Base-by-base conservation (phyloP, 176 grass and related monocot genomes). In the Cenchrus purpureus region DNA sequence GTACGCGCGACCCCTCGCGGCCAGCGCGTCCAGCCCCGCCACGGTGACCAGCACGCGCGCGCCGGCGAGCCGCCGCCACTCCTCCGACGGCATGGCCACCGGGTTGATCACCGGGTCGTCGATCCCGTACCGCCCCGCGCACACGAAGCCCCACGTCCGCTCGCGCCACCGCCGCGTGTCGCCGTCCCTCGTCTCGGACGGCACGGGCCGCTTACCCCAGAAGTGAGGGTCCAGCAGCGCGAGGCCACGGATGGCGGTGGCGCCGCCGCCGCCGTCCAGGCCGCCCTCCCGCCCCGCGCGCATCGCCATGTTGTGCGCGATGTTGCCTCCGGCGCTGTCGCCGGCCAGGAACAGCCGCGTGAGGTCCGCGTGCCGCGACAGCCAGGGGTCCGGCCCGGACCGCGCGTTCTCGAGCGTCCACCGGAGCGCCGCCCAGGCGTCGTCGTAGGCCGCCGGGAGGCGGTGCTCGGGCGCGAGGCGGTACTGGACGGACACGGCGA, bases 41-140 rank as follows among this genome's bases (percentile, higher is more conserved):
- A 94, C 92, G 6, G 82, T 93, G 22, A 97, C 85, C 73, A 90
- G 86, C 71, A 90, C 82, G 77, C 94, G 83, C 76, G 28, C 62
- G 82, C 77, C 57, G 29, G 67, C 50, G 2, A 91, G 77, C n/a
- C 68, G 68, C 31, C 53, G 76, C 88, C 91, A 85, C 85, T 84
- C 76, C 1, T 64, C 76, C 5, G 44, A 72, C 44, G 62, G 45
- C 76, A 79, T 81, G n/a, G 73, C 91, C 68, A 91, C 46, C 15
- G 89, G 91, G 54, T 97, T 93, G 59, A 97, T 85, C 65, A 82
- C 67, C 0, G 94, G 90, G 70, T 97, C 90, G 79, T 97, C 92
- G 0, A 76, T 3, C 8, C 82, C 90, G 74, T 82, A 88, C 10
- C 28, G 68, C 29, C 65, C 83, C 0, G 72, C 84, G 76, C 82